Evolutionary conservation across 768 basidiomycete species (phyloP).

Genomic region (Lactifluus echinatus): DNA sequence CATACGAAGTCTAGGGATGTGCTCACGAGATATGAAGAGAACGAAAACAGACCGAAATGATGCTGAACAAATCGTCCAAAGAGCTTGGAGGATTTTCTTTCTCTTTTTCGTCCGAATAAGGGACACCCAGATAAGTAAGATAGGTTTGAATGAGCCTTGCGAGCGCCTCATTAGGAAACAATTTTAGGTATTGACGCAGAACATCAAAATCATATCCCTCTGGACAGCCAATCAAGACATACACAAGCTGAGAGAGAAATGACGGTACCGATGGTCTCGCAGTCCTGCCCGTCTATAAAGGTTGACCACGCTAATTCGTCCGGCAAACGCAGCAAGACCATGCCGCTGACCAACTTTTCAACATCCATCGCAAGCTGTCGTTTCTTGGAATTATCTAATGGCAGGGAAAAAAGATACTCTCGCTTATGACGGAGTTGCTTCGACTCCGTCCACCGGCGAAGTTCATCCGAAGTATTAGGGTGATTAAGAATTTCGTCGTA

Average conservation of each 20-base stretch:
- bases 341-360: slow-evolving; percentile 63
- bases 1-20: background rate
- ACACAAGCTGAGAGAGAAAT: slow-evolving; percentile 3
- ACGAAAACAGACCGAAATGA: slow-evolving; percentile 47
- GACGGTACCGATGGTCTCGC: slow-evolving; percentile 49
- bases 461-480: slow-evolving; percentile 64
- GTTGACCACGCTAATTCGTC: slow-evolving; percentile 80
- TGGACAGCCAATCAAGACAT: slow-evolving; percentile 24
- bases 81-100: slow-evolving; percentile 19
- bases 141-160: slow-evolving; percentile 57
- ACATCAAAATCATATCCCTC: slow-evolving; percentile 52
- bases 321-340: slow-evolving; percentile 63
- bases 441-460: slow-evolving; percentile 69
- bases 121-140: slow-evolving; percentile 49
- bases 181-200: slow-evolving; percentile 48
- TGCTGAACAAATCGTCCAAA: slow-evolving; percentile 47
- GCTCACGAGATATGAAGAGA: background rate
- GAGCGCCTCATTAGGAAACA: slow-evolving; percentile 57
- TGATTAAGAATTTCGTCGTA: slow-evolving; percentile 81
- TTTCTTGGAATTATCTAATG: slow-evolving; percentile 37
- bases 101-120: slow-evolving; percentile 37
- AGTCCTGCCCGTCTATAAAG: slow-evolving; percentile 67
- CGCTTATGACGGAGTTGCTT: slow-evolving; percentile 64
- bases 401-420: slow-evolving; percentile 52
- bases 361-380: slow-evolving; percentile 46